These are phyloP conservation scores for Saraca asoca DNA, from an alignment of 331 rosid genomes.

Conservation along the genomic window DNA sequence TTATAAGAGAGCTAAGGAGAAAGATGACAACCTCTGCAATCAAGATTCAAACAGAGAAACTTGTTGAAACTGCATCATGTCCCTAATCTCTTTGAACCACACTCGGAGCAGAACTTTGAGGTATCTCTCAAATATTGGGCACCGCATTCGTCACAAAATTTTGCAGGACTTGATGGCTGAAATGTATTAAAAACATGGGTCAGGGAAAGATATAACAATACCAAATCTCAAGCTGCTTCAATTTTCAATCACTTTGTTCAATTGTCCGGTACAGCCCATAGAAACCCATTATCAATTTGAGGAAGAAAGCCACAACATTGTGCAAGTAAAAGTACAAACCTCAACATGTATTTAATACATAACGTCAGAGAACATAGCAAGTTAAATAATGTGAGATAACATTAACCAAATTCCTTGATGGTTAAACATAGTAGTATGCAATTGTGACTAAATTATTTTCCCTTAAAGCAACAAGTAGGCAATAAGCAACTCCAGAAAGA, in stretches of 20 bases:
- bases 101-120: slow-evolving; percentile 89
- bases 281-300: too few species aligned
- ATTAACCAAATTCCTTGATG: too few species aligned
- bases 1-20: slow-evolving; percentile 5
- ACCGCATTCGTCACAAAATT: slow-evolving; percentile 93
- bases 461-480: too few species aligned
- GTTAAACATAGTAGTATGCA: too few species aligned
- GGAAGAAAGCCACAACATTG: too few species aligned
- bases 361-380: too few species aligned
- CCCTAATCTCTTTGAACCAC: slow-evolving; percentile 88
- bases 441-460: too few species aligned
- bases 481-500: too few species aligned
- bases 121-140: slow-evolving; percentile 84
- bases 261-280: too few species aligned
- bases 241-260: slow-evolving; percentile 10
- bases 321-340: not conserved
- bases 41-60: slow-evolving; percentile 2
- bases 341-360: not conserved
- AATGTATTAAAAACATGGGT: slow-evolving; percentile 21
- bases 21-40: not conserved
- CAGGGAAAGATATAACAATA: slow-evolving; percentile 3
- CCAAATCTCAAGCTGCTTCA: slow-evolving; percentile 20
- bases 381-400: too few species aligned
- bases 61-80: slow-evolving; percentile 37
- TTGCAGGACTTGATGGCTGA: slow-evolving; percentile 85